Percentiles rank a stretch among this genome's conserved stretches.
Conservation (phyloP, 768 basidiomycete species). For the Coprinellus micaceus region DNA sequence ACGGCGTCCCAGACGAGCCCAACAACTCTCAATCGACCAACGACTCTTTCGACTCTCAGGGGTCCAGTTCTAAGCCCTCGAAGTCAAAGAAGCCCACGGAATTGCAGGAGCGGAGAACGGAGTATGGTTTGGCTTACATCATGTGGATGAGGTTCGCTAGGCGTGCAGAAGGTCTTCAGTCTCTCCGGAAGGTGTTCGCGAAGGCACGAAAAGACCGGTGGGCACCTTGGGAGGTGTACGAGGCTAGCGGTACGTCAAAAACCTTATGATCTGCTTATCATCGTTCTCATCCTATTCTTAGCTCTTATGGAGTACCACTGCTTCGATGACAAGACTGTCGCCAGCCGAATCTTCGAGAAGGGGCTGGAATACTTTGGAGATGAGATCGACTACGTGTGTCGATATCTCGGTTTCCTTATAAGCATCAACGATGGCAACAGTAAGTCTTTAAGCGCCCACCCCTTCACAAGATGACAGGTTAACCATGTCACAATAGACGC, state of each 20-base stretch:
- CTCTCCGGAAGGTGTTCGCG: conserved; percentile 72
- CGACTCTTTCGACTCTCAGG: conserved; percentile 47
- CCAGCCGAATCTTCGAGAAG: conserved; percentile 90
- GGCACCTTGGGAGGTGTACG: conserved; percentile 90
- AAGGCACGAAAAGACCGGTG: conserved; percentile 75
- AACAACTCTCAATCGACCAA: conserved; percentile 27
- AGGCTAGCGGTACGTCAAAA: conserved; percentile 79
- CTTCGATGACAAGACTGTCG: conserved; percentile 70
- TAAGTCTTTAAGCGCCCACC: conserved; percentile 34
- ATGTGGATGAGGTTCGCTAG: conserved; percentile 93
- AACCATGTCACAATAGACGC: conserved; percentile 60
- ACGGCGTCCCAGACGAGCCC: conserved; percentile 2
- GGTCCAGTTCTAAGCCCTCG: conserved; percentile 49
- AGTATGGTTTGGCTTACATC: conserved; percentile 77
- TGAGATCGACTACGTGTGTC: conserved; percentile 80
- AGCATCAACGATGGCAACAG: conserved; percentile 94
- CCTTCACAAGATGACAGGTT: conserved; percentile 10
- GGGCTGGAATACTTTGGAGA: conserved; percentile 81
- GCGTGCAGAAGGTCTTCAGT: conserved; percentile 82
- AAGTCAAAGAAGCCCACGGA: conserved; percentile 48
- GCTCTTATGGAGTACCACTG: conserved; percentile 96
- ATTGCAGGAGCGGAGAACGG: conserved; percentile 53
- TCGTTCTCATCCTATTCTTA: conserved; percentile 23
- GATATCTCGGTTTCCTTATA: conserved; percentile 90
- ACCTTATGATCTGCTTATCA: too few relatives aligned